Evolutionary conservation across 352 stramenopile genomes (phyloP).

Genomic region (Globisporangium takayamanum): DNA sequence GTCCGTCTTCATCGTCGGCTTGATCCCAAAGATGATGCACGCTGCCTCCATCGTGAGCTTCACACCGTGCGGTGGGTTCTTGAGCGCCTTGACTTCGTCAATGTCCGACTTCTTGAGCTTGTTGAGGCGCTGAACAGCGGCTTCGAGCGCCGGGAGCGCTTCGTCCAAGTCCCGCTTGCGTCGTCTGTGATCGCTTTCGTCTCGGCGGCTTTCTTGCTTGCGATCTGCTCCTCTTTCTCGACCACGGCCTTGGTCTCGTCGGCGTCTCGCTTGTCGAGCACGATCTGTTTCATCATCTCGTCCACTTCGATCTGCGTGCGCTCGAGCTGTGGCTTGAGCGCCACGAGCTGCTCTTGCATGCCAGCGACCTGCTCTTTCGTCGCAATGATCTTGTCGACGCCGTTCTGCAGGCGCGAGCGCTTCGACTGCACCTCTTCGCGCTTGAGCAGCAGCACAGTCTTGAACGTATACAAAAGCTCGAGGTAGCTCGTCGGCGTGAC

Average conservation of each 20-base stretch:
- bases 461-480: conserved; percentile 92
- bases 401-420: conserved; percentile 82
- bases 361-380: conserved; percentile 90
- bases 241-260: conserved; percentile 89
- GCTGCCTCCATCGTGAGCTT: conserved; percentile 88
- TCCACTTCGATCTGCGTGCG: conserved; percentile 91
- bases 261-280: conserved; percentile 87
- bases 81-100: conserved; percentile 88
- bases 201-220: conserved; percentile 89
- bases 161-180: conserved; percentile 90
- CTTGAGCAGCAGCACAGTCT: conserved; percentile 84
- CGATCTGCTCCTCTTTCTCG: conserved; percentile 88
- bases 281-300: conserved; percentile 93
- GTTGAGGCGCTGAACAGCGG: conserved; percentile 90
- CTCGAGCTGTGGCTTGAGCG: conserved; percentile 89
- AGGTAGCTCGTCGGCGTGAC: conserved; percentile 93
- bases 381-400: conserved; percentile 91
- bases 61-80: conserved; percentile 83
- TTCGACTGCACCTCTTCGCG: conserved; percentile 85
- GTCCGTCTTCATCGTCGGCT: conserved; percentile 83
- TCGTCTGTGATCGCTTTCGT: conserved; percentile 91
- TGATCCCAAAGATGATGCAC: conserved; percentile 94
- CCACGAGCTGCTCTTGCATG: conserved; percentile 90
- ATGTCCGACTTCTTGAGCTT: conserved; percentile 92
- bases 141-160: conserved; percentile 87